Evolutionary conservation across 148 eudicot genomes (phyloP).

Genomic region (Rhododendron molle): DNA sequence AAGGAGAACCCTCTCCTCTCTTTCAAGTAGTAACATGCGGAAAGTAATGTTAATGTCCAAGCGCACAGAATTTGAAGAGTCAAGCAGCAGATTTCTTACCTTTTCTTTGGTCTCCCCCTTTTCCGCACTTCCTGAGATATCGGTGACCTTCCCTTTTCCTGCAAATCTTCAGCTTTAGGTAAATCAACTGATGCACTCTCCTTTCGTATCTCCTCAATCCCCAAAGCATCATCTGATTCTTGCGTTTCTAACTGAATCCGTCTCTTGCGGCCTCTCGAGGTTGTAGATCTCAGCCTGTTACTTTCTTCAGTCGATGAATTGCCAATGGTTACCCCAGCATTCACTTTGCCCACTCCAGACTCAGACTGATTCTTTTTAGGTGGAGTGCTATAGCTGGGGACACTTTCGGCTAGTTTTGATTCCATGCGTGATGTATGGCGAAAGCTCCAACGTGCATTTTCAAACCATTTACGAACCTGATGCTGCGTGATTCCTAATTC

Average conservation of each 20-base stretch:
- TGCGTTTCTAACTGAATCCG: constrained; percentile 13
- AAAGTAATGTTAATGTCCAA: not conserved
- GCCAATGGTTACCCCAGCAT: not conserved
- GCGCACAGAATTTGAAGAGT: not conserved
- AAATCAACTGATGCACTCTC: constrained; percentile 5
- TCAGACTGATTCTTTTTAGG: not conserved
- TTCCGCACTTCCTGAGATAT: not conserved
- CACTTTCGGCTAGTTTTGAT: constrained; percentile 23
- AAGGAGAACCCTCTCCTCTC: not conserved
- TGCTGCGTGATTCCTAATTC: constrained; percentile 54
- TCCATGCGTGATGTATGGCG: constrained; percentile 39
- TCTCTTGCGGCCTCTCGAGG: constrained; percentile 17
- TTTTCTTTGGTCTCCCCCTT: constrained; percentile 17
- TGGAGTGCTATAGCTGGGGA: not conserved
- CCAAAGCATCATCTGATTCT: not conserved
- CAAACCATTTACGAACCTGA: constrained; percentile 88
- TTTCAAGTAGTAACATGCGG: not conserved
- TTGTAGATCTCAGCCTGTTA: constrained; percentile 13
- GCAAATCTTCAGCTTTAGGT: constrained; percentile 16
- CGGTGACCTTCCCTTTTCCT: constrained; percentile 12
- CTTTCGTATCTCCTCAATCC: not conserved
- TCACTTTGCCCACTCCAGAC: constrained; percentile 3
- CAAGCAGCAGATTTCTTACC: constrained; percentile 12
- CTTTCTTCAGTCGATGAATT: not conserved
- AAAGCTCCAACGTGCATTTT: constrained; percentile 85